A percentile compares a stretch with the other conserved stretches of the same genome.
Conservation (phyloP, 371 early-diverging fungal species). For the Syncephalastrum racemosum region DNA sequence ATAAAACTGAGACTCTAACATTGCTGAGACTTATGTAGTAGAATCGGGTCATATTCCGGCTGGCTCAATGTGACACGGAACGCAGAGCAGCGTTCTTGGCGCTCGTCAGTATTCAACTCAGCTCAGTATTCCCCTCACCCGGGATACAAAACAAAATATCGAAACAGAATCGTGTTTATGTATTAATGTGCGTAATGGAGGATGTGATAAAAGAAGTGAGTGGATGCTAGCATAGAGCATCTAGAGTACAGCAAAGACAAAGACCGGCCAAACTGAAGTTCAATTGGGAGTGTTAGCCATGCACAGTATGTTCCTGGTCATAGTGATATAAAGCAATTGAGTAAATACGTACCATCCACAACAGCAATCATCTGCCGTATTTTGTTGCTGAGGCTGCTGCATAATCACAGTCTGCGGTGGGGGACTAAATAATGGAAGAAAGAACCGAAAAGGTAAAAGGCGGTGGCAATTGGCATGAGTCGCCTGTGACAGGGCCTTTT, state of each 20-base stretch:
- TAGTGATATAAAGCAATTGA: neutral
- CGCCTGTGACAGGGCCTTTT: neutral
- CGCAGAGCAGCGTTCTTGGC: no score
- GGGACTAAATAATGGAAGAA: constrained; percentile 12
- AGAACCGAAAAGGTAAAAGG: neutral
- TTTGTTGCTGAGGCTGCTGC: constrained; percentile 20
- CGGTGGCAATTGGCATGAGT: no score
- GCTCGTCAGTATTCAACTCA: no score
- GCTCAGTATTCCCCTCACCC: no score
- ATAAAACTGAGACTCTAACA: no score
- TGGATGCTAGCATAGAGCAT: constrained; percentile 13
- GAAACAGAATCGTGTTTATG: no score
- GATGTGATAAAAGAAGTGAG: no score
- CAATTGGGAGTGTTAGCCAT: neutral
- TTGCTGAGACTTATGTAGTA: no score
- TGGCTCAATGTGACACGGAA: no score
- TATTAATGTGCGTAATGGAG: no score
- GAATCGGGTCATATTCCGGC: no score
- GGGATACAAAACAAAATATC: no score
- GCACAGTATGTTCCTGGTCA: neutral
- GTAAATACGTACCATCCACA: constrained; percentile 19
- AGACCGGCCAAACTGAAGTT: constrained; percentile 15
- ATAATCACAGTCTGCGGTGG: constrained; percentile 21
- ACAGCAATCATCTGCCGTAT: constrained; percentile 18
- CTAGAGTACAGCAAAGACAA: constrained; percentile 21